Evolutionary conservation across 2,329 filamentous ascomycete genomes (phyloP).

Genomic region (Ophiostoma populinum): DNA sequence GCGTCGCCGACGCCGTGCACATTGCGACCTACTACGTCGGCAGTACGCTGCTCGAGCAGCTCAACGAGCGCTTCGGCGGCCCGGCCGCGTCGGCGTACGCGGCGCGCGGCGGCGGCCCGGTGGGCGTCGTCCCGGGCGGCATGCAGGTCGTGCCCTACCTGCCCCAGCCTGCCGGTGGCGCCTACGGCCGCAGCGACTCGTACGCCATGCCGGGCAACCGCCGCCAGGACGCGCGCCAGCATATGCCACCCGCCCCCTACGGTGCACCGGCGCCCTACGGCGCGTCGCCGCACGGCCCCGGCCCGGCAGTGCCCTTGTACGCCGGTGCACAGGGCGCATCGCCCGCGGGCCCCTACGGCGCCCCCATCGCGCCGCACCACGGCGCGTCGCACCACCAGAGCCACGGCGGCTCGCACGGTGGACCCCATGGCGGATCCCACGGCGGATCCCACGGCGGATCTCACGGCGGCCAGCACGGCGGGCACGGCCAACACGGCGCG

Average conservation of each 20-base stretch:
- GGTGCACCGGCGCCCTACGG: constrained; percentile 49
- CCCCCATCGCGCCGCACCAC: constrained; percentile 58
- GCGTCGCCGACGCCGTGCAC: constrained; percentile 93
- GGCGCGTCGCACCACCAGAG: constrained; percentile 46
- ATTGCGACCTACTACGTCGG: constrained; percentile 98
- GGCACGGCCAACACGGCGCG: constrained; percentile 27
- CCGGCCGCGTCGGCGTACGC: constrained; percentile 96
- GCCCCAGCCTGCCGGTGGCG: constrained; percentile 80
- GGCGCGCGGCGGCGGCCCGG: constrained; percentile 80
- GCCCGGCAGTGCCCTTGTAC: constrained; percentile 50
- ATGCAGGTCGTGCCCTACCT: constrained; percentile 99
- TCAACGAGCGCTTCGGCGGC: constrained; percentile 91
- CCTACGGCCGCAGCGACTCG: constrained; percentile 80
- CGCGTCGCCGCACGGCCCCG: constrained; percentile 44
- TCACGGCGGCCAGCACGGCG: constrained; percentile 53
- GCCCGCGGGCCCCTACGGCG: constrained; percentile 55
- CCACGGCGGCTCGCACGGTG: constrained; percentile 35
- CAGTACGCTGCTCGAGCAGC: constrained; percentile 91
- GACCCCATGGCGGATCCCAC: constrained; percentile 53
- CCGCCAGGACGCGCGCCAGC: constrained; percentile 54
- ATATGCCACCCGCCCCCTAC: constrained; percentile 59
- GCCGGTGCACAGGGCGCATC: constrained; percentile 45
- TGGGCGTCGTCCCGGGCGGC: constrained; percentile 83
- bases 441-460: constrained; percentile 61
- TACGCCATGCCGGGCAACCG: constrained; percentile 39